Evolutionary conservation across 768 basidiomycete species (phyloP).

Genomic region (Rhizopogon roseolus): DNA sequence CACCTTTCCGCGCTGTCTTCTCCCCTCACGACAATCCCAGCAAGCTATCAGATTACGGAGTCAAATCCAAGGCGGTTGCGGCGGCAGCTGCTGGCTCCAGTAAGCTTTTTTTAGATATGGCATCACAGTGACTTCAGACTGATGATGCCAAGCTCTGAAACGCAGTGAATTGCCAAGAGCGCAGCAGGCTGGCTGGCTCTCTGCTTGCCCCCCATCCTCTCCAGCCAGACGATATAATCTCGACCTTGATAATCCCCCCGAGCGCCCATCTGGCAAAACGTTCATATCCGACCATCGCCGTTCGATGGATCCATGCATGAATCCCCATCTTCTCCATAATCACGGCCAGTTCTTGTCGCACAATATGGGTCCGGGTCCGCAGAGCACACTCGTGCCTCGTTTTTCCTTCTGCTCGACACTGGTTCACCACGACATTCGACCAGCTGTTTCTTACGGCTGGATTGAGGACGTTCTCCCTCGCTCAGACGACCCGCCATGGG

Average conservation of each 20-base stretch:
- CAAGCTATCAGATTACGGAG: slow-evolving; percentile 20
- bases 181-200: slow-evolving; percentile 17
- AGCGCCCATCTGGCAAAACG: slow-evolving; percentile 7
- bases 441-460: slow-evolving; percentile 45
- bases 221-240: slow-evolving; percentile 26
- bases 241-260: slow-evolving; percentile 14
- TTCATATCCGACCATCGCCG: slow-evolving; percentile 33
- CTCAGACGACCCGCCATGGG: slow-evolving; percentile 57
- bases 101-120: slow-evolving; percentile 10
- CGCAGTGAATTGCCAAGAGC: slow-evolving; percentile 29
- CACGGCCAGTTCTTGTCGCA: slow-evolving; percentile 53
- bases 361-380: slow-evolving; percentile 40
- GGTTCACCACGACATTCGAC: slow-evolving; percentile 53
- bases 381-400: slow-evolving; percentile 38
- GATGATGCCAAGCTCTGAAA: slow-evolving; percentile 18
- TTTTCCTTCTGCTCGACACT: slow-evolving; percentile 48
- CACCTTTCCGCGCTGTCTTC: slow-evolving; percentile 26
- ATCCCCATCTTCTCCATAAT: slow-evolving; percentile 29
- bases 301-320: slow-evolving; percentile 33
- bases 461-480: slow-evolving; percentile 34
- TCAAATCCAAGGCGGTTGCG: slow-evolving; percentile 15
- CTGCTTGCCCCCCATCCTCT: slow-evolving; percentile 16
- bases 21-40: slow-evolving; percentile 25
- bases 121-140: neutral
- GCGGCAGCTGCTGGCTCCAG: slow-evolving; percentile 25